Conservation (phyloP, 495 filamentous ascomycete species). For the Penicillium cataractarum region DNA sequence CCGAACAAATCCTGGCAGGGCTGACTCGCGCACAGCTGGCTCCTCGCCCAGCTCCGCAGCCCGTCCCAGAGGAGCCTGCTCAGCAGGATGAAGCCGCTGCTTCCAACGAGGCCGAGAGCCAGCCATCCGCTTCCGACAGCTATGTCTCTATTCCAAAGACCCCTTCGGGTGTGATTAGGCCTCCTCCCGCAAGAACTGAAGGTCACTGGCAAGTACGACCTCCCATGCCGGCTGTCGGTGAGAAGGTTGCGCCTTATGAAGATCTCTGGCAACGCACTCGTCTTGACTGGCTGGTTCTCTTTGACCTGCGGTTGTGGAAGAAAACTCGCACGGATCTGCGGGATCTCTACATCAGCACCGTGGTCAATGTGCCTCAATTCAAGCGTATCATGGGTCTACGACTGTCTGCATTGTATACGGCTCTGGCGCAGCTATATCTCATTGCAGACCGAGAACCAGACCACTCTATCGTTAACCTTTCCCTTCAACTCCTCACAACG, state of each 20-base stretch:
- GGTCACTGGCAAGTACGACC: slow-evolving; percentile 88
- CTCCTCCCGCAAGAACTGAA: slow-evolving; percentile 54
- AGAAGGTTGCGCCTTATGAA: slow-evolving; percentile 70
- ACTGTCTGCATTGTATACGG: slow-evolving; percentile 91
- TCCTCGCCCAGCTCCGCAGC: slow-evolving; percentile 13
- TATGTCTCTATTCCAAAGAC: slow-evolving; percentile 46
- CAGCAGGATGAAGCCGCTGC: slow-evolving; percentile 40
- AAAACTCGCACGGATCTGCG: slow-evolving; percentile 86
- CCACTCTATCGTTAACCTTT: slow-evolving; percentile 97
- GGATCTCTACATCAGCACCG: slow-evolving; percentile 93
- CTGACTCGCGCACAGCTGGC: slow-evolving; percentile 16
- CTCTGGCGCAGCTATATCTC: slow-evolving; percentile 89
- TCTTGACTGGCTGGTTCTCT: slow-evolving; percentile 95
- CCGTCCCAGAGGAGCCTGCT: slow-evolving; percentile 61
- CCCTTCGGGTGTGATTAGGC: slow-evolving; percentile 38
- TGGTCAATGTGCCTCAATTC: slow-evolving; percentile 92
- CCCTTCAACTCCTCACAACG: slow-evolving; percentile 93
- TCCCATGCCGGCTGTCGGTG: slow-evolving; percentile 56
- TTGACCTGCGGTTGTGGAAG: slow-evolving; percentile 96
- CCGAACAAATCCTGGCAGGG: slow-evolving; percentile 64
- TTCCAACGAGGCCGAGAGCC: slow-evolving; percentile 21
- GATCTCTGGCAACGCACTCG: slow-evolving; percentile 86
- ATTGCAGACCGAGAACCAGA: slow-evolving; percentile 97
- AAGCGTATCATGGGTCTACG: slow-evolving; percentile 93
- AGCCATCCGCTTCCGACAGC: slow-evolving; percentile 25